Percentiles rank a stretch among this genome's conserved stretches.
phyloP scores from a whole-genome alignment of 495 filamentous ascomycete genomes.

The Aspergillus carlsbadensis region DNA sequence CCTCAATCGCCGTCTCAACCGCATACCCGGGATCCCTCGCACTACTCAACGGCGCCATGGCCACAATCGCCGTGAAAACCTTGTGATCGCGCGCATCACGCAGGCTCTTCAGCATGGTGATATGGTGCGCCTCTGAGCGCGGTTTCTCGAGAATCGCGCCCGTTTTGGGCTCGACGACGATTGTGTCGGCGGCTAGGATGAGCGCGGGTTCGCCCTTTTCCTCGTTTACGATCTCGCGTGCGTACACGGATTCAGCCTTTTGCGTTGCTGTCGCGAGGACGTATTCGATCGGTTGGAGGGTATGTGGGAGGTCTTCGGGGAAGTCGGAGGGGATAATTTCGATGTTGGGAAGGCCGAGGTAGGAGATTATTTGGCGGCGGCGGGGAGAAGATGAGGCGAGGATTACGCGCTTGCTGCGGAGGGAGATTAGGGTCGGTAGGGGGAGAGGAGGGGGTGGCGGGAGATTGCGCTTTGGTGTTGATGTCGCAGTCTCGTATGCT shows the following conservation, averaged over 20 bases:
- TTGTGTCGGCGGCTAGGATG: conserved; percentile 88
- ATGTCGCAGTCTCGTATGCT: conserved; percentile 31
- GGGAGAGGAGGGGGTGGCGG: conserved; percentile 62
- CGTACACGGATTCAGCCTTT: conserved; percentile 81
- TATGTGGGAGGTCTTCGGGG: conserved; percentile 80
- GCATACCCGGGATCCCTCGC: conserved; percentile 81
- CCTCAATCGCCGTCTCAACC: conserved; percentile 76
- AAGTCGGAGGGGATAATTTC: conserved; percentile 80
- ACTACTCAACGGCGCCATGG: conserved; percentile 75
- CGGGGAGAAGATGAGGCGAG: conserved; percentile 87
- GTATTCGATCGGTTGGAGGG: conserved; percentile 82
- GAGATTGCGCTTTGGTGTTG: conserved; percentile 21
- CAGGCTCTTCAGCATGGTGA: conserved; percentile 75
- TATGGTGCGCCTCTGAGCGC: conserved; percentile 71
- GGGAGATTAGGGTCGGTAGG: conserved; percentile 70
- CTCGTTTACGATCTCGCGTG: conserved; percentile 57
- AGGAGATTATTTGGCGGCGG: conserved; percentile 70
- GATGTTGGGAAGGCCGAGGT: conserved; percentile 72
- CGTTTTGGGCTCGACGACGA: conserved; percentile 64
- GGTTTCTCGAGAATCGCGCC: conserved; percentile 91
- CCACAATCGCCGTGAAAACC: conserved; percentile 79
- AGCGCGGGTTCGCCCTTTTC: conserved; percentile 70
- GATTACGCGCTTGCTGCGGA: conserved; percentile 74
- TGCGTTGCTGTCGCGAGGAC: conserved; percentile 80
- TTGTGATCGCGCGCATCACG: conserved; percentile 72